Conservation (phyloP, 371 early-diverging fungal species). For the Mucor sp. region DNA sequence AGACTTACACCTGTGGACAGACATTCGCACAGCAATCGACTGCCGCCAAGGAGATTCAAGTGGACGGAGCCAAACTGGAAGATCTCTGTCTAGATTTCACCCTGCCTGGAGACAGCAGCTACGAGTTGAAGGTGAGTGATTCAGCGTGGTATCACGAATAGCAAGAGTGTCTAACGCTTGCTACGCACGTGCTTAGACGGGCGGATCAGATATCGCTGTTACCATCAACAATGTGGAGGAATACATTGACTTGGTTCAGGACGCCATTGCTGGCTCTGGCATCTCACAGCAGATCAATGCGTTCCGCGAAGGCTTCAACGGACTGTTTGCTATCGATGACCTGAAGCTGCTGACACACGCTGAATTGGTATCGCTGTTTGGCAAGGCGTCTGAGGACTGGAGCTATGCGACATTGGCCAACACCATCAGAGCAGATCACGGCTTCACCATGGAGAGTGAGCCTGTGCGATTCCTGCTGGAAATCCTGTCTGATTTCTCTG, state of each 20-base stretch:
- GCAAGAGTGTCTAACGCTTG: no score
- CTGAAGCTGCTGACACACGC: conserved; percentile 67
- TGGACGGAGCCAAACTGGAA: conserved; percentile 57
- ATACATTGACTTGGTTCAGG: conserved; percentile 71
- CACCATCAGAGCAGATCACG: conserved; percentile 86
- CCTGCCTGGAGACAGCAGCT: conserved; percentile 72
- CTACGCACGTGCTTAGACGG: conserved; percentile 37
- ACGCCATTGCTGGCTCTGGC: conserved; percentile 74
- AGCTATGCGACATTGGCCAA: conserved; percentile 66
- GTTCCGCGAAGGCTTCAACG: conserved; percentile 83
- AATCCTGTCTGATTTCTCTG: conserved; percentile 67
- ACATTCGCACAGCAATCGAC: conserved; percentile 30
- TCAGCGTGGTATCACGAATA: no score
- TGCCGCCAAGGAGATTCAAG: conserved; percentile 44
- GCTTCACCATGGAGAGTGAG: conserved; percentile 75
- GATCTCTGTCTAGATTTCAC: conserved; percentile 86
- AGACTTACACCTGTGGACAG: background rate
- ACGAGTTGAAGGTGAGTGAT: conserved; percentile 58
- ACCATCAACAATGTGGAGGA: conserved; percentile 75
- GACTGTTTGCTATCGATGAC: conserved; percentile 72
- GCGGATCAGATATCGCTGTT: conserved; percentile 68
- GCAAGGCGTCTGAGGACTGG: conserved; percentile 82
- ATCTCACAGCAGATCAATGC: conserved; percentile 72
- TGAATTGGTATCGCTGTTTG: conserved; percentile 77
- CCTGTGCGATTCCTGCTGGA: conserved; percentile 66